Conservation (phyloP, 352 stramenopile genomes). For the Globisporangium perplexum region DNA sequence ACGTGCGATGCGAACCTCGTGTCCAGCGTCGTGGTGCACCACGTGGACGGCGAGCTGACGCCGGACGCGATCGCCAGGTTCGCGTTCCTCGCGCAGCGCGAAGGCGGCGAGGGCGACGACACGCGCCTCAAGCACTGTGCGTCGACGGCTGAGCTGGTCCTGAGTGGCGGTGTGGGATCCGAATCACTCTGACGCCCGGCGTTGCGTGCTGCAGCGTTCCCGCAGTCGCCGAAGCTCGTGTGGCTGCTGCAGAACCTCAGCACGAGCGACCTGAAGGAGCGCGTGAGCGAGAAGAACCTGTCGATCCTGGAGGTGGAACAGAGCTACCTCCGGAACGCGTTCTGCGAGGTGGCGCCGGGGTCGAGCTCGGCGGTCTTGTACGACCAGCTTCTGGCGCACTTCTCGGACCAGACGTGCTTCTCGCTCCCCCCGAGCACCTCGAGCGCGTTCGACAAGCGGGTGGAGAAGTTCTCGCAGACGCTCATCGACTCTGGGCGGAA, state of each 20-base stretch:
- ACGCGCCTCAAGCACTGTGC: slow-evolving; percentile 22
- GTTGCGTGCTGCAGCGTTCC: slow-evolving; percentile 32
- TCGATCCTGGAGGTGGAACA: slow-evolving; percentile 52
- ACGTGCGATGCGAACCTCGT: no score
- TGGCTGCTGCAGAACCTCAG: slow-evolving; percentile 69
- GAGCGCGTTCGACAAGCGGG: slow-evolving; percentile 43
- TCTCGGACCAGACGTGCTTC: slow-evolving; percentile 56
- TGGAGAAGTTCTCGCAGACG: slow-evolving; percentile 54
- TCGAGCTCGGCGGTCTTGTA: slow-evolving; percentile 19
- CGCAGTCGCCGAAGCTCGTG: slow-evolving; percentile 64
- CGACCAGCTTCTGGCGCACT: slow-evolving; percentile 41
- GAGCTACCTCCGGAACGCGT: slow-evolving; percentile 48
- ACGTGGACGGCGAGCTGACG: slow-evolving; percentile 50
- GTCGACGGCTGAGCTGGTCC: background rate
- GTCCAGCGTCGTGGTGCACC: slow-evolving; percentile 59
- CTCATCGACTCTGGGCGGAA: slow-evolving; percentile 63
- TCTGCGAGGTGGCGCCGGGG: slow-evolving; percentile 25
- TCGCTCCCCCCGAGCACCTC: slow-evolving; percentile 32
- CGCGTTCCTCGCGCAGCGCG: slow-evolving; percentile 40
- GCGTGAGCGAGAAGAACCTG: slow-evolving; percentile 43
- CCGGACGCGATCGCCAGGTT: slow-evolving; percentile 47
- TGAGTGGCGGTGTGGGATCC: background rate
- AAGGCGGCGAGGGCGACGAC: slow-evolving; percentile 18
- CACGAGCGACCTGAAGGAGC: slow-evolving; percentile 56
- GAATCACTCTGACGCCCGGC: background rate